These are phyloP conservation scores for Eleusine indica DNA, from an alignment of 176 grass and related monocot species.

Conservation along the genomic window DNA sequence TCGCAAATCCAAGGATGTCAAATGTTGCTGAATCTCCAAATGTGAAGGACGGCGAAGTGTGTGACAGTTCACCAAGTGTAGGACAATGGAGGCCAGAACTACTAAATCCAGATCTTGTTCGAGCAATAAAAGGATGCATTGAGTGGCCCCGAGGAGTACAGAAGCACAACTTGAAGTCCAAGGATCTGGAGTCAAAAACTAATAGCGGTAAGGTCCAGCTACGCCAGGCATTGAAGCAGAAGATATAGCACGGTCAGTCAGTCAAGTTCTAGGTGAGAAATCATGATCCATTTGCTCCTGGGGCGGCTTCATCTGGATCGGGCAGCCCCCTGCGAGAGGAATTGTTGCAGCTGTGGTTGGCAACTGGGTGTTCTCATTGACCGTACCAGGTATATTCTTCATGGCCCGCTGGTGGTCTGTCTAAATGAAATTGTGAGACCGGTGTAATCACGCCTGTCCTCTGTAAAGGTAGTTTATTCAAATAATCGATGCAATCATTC, in stretches of 20 bases:
- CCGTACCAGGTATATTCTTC: background rate
- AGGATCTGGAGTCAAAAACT: conserved; percentile 59
- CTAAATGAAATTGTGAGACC: conserved; percentile 15
- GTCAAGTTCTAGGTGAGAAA: background rate
- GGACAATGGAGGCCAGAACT: conserved; percentile 60
- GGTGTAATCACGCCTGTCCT: conserved; percentile 21
- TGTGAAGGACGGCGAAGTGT: conserved; percentile 45
- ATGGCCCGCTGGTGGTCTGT: background rate
- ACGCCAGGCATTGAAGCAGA: conserved; percentile 65
- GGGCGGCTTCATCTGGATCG: conserved; percentile 13
- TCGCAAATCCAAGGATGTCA: conserved; percentile 51
- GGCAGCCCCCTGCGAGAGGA: conserved; percentile 14
- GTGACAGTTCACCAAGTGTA: conserved; percentile 45
- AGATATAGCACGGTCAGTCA: conserved; percentile 47
- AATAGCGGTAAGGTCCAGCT: conserved; percentile 63
- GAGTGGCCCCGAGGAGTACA: conserved; percentile 60
- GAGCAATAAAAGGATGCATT: conserved; percentile 52
- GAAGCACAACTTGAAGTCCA: conserved; percentile 68
- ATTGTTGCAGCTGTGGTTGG: background rate
- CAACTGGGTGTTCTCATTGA: conserved; percentile 13
- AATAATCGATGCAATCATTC: conserved; percentile 48
- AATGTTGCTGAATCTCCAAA: conserved; percentile 42
- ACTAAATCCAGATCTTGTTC: conserved; percentile 49
- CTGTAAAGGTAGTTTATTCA: conserved; percentile 34
- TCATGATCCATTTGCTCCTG: background rate